Base-by-base conservation (phyloP, 805 yeast genomes). In the Candida mattraensis region DNA sequence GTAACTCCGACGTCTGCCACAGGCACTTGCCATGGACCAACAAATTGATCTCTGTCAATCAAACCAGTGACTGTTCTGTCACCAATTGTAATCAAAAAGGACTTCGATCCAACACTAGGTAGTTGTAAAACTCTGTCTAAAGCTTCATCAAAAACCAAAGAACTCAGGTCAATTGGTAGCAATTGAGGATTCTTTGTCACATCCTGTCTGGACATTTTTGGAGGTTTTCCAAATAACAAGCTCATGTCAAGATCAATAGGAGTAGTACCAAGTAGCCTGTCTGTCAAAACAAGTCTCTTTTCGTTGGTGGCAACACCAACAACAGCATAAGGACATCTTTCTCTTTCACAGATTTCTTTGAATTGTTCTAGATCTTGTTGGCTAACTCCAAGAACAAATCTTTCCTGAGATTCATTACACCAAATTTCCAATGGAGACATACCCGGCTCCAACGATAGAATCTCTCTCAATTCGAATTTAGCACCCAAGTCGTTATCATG, bases 341-440 rank as follows among this genome's bases (percentile, higher is more conserved):
- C 99, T 63, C 99, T 83, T 53, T 76, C 77, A 72, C 98, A 93
- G 37, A 93, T 82, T 37, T 72, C 75, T 55, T 78, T 76, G 66
- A 93, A 93, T 15, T 69, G 50, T 5, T 76, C 76, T 40, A 91
- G 65, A 58, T 88, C 85, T 43, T 78, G 80, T 36, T 86, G 86
- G 11, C 87, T 74, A 44, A 93, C 95, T 48, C 96, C 98, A 52
- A 93, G 65, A 16, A 93, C 99, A 54, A 89, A 93, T 63, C 99
- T 81, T 65, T 93, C 99, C 68, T 93, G 99, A 2, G 98, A 93
- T 67, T 93, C 99, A 54, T 95, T 91, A 76, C 99, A 93, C 99
- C 99, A 93, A 47, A 93, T 87, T 69, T 93, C 99, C 95, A 93
- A 87, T 37, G 99, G 98, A 5, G 98, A 91, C 97, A 93, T 87